phyloP scores from a whole-genome alignment of 768 basidiomycete species.

The Pleurotus sapidus region DNA sequence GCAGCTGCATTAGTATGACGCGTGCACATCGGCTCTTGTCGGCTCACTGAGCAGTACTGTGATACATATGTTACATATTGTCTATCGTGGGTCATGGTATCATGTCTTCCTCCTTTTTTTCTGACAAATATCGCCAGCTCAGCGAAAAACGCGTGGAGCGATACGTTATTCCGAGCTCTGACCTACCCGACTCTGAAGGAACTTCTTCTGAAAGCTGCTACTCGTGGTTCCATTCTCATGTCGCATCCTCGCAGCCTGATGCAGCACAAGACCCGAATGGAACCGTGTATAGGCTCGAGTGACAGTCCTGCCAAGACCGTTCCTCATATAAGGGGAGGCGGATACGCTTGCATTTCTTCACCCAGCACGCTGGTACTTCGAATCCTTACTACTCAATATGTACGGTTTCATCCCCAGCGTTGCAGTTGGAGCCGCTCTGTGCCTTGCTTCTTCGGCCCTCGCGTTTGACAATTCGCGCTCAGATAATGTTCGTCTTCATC shows the following conservation, averaged over 20 bases:
- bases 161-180: not conserved
- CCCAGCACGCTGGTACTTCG: not conserved
- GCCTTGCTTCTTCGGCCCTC: not conserved
- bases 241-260: not conserved
- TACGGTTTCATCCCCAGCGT: not conserved
- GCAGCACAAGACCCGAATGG: not conserved
- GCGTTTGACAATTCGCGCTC: conserved; percentile 4
- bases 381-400: not conserved
- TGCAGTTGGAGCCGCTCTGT: not conserved
- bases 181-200: not conserved
- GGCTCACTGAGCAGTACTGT: not conserved
- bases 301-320: not conserved
- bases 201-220: not conserved
- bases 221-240: not conserved
- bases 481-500: conserved; percentile 11
- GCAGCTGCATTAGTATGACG: not conserved
- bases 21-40: not conserved
- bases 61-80: not conserved
- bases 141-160: not conserved
- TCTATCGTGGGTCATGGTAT: not conserved
- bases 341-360: not conserved
- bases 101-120: not conserved
- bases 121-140: conserved; percentile 4
- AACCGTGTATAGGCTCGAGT: not conserved
- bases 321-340: not conserved